Evolutionary conservation across 208 protist species (phyloP).

Genomic region (Trypanosoma avium): DNA sequence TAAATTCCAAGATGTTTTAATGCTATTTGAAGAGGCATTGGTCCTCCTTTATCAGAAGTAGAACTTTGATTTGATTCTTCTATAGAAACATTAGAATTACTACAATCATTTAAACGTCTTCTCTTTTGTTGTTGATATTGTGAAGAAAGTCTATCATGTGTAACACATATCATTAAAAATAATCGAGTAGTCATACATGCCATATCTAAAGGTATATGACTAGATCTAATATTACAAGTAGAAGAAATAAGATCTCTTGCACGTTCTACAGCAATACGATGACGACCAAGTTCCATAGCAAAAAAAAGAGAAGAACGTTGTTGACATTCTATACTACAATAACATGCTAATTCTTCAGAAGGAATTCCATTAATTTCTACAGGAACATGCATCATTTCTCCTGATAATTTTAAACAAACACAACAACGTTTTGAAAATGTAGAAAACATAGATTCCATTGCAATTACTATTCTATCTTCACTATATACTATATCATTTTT

Average conservation of each 20-base stretch:
- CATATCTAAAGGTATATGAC: slow-evolving; percentile 57
- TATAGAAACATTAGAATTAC: slow-evolving; percentile 3
- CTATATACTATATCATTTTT: slow-evolving; percentile 31
- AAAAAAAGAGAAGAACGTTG: slow-evolving; percentile 39
- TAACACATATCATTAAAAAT: slow-evolving; percentile 68
- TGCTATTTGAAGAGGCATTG: slow-evolving; percentile 10
- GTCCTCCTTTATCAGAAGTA: neutral
- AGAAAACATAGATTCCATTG: slow-evolving; percentile 47
- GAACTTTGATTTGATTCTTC: slow-evolving; percentile 13
- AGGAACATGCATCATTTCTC: slow-evolving; percentile 19
- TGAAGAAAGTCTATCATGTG: slow-evolving; percentile 44
- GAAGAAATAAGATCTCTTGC: slow-evolving; percentile 42
- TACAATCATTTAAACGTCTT: neutral
- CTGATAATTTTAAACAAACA: slow-evolving; percentile 40
- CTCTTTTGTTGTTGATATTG: neutral
- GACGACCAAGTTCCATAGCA: slow-evolving; percentile 36
- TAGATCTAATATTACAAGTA: slow-evolving; percentile 32
- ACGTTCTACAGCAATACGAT: slow-evolving; percentile 34
- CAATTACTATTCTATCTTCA: slow-evolving; percentile 45
- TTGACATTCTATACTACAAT: slow-evolving; percentile 37
- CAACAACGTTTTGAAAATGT: slow-evolving; percentile 33
- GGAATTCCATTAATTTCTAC: slow-evolving; percentile 2
- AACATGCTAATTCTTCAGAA: slow-evolving; percentile 8
- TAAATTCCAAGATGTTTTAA: slow-evolving; percentile 35
- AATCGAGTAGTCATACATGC: slow-evolving; percentile 64